Evolutionary conservation across 2,329 filamentous ascomycete species (phyloP), one percentile per base, ranked within the genome.

Genomic region (Immersiporthe knoxdaviesiana): DNA sequence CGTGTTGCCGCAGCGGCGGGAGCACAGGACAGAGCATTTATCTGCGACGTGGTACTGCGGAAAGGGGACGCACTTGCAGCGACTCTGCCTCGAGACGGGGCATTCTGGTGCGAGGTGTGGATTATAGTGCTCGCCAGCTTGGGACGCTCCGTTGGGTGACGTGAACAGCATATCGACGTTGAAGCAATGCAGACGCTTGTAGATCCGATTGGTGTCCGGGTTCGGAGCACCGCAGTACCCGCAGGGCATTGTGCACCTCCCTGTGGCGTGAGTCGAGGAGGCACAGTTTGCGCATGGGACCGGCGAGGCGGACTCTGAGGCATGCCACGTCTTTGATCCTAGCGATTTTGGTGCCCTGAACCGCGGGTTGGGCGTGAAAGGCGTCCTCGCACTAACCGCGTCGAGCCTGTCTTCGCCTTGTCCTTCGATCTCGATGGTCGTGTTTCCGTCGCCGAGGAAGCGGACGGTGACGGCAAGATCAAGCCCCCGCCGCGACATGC

Each of bases 21-120:
- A 78, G 72, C 79, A 81, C 3, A 73, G 72, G 5, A 79, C 67
- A n/a, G 70, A 68, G 69, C 80, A 82, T 2, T 74, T 67, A 3
- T 70, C 71, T 21, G 77, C 76, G 21, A 74, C 73, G 70, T 82
- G 80, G 54, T 73, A 78, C 50, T 78, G 77, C 1, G 81, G 80
- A 68, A 81, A 82, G 0, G 79, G 75, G 35, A 70, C 63, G 72
- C 80, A 81, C 72, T 81, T 81, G 72, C 81, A 82, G 27, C 79
- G 75, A 69, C 78, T 79, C 4, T 71, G 72, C n/a, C 64, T 70
- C 58, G 78, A 73, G 14, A 79, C 71, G 10, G 75, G 71, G 67
- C 80, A 82, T 6, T 71, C 56, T 7, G 70, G 68, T 5, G 76
- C 75, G 21, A 68, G 71, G 68, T 82, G 79, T 21, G 63, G 70